Base-by-base conservation (phyloP, 148 eudicot species). In the Rhododendron simsii region DNA sequence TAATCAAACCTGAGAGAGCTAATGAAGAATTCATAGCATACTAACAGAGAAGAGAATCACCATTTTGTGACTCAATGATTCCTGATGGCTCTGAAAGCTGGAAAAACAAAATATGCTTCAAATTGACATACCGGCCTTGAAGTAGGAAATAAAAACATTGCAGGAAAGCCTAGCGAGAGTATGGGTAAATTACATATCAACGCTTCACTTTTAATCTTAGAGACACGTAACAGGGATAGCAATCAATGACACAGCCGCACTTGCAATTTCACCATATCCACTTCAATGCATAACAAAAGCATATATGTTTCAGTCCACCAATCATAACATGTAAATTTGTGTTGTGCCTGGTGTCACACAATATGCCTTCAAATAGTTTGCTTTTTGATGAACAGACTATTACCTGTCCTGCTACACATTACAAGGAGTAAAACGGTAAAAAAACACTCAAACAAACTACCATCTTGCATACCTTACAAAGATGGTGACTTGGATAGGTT, bases 51-150 rank as follows among this genome's bases (percentile, higher is more conserved):
- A 89, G 84, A 85, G 80, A 30, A 78, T 91, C 85, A 96, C 99
- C 99, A 80, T 90, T 88, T 92, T 91, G 89, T 23, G 89, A 96
- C 92, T 96, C 94, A 80, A 92, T 93, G 83, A 96, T 93, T 89
- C 99, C 99, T 21, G 99, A 87, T 81, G 99, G 99, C 87, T 96
- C 99, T 57, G 99, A 96, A 81, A 96, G 95, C 99, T 96, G 97
- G 86, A 81, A 78, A 75, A 8, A 33, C 1, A 35, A 35, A 35
- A 35, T 0, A 35, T 30, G 30, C 30, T 30, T 30, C 30, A 30
- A 30, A 30, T 30, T 30, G 30, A 30, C 30, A 30, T 30, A 30
- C 30, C 30, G 30, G 30, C 30, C 30, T 30, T 30, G 30, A 30
- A 30, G 30, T 30, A 30, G 30, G 30, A 30, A 30, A 30, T 30